phyloP scores from a whole-genome alignment of 2,329 filamentous ascomycete species.

The Ceratocystis cacaofunesta region DNA sequence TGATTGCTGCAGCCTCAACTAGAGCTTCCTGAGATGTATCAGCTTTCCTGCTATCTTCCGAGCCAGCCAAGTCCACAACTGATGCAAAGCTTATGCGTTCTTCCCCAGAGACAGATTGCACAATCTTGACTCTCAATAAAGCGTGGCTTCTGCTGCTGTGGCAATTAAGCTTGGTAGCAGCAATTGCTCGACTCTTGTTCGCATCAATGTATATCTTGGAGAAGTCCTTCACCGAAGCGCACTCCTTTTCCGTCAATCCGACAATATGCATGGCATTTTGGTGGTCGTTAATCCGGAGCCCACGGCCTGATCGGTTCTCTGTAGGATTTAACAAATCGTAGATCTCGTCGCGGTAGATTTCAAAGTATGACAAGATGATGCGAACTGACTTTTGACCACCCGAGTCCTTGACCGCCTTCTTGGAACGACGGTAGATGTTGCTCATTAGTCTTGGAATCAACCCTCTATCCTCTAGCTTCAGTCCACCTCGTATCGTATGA shows the following conservation, averaged over 20 bases:
- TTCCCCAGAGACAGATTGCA: slow-evolving; percentile 54
- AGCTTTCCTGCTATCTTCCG: slow-evolving; percentile 86
- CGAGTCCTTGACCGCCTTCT: slow-evolving; percentile 72
- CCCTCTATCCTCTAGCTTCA: slow-evolving; percentile 71
- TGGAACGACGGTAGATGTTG: slow-evolving; percentile 67
- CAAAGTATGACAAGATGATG: slow-evolving; percentile 78
- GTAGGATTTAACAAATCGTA: slow-evolving; percentile 78
- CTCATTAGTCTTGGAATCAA: slow-evolving; percentile 78
- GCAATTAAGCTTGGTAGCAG: slow-evolving; percentile 81
- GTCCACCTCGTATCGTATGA: slow-evolving; percentile 86
- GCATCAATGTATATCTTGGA: slow-evolving; percentile 81
- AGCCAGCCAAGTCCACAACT: slow-evolving; percentile 87
- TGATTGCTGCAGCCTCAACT: slow-evolving; percentile 92
- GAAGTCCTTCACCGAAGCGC: slow-evolving; percentile 76
- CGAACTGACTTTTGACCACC: slow-evolving; percentile 53
- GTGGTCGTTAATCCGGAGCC: slow-evolving; percentile 70
- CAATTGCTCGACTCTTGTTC: slow-evolving; percentile 79
- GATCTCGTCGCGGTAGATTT: slow-evolving; percentile 94
- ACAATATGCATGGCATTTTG: slow-evolving; percentile 77
- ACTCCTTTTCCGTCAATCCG: slow-evolving; percentile 68
- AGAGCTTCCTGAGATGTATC: slow-evolving; percentile 86
- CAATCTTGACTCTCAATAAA: slow-evolving; percentile 78
- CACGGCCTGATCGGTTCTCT: slow-evolving; percentile 70
- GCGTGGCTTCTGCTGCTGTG: slow-evolving; percentile 84
- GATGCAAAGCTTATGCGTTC: slow-evolving; percentile 69